Evolutionary conservation across 2,329 filamentous ascomycete genomes (phyloP).

Genomic region (Ascochyta lentis): DNA sequence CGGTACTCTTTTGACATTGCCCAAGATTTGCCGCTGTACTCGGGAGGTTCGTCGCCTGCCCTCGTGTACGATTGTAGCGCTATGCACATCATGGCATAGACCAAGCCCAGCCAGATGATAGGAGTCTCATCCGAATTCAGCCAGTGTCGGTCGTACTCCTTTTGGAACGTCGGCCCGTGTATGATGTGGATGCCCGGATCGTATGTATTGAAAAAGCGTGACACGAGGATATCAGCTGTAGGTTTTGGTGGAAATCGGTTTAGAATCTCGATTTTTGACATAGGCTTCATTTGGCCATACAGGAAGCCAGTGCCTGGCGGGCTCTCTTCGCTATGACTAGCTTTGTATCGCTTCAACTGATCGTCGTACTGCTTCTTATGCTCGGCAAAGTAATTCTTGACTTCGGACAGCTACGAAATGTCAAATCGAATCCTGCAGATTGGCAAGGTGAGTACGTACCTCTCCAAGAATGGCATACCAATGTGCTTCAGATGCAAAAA

Average conservation of each 20-base stretch:
- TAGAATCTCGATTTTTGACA: conserved; percentile 78
- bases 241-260: conserved; percentile 80
- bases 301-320: conserved; percentile 76
- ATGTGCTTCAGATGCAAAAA: conserved; percentile 60
- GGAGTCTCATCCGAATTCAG: conserved; percentile 73
- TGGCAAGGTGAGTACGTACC: conserved; percentile 39
- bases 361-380: conserved; percentile 90
- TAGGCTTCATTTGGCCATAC: conserved; percentile 73
- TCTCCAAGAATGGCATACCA: conserved; percentile 61
- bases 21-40: conserved; percentile 72
- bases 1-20: conserved; percentile 64
- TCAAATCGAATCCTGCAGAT: conserved; percentile 12
- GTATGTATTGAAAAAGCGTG: conserved; percentile 87
- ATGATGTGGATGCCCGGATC: conserved; percentile 66
- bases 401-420: conserved; percentile 74
- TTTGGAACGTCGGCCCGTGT: conserved; percentile 78
- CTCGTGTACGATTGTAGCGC: conserved; percentile 81
- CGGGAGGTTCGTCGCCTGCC: conserved; percentile 78
- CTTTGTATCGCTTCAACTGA: conserved; percentile 77
- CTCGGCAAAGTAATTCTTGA: conserved; percentile 84
- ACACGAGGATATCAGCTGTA: conserved; percentile 82
- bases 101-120: conserved; percentile 78
- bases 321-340: conserved; percentile 64
- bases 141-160: conserved; percentile 71
- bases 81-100: conserved; percentile 78